These are phyloP conservation scores for Exophiala xenobiotica DNA, from an alignment of 2,329 filamentous ascomycete species.

Conservation along the genomic window DNA sequence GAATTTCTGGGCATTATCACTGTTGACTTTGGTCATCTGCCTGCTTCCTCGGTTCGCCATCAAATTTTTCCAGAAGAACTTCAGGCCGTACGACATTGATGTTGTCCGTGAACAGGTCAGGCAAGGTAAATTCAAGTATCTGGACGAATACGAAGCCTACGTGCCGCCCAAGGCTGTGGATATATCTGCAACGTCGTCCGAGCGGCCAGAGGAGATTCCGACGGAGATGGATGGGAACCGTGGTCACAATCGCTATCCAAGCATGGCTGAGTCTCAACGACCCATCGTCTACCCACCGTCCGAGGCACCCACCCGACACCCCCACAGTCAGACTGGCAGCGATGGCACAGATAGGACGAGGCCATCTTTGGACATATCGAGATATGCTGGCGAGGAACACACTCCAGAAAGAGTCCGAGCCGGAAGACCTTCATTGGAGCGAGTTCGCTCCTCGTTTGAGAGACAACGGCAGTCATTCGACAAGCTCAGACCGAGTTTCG, in stretches of 20 bases:
- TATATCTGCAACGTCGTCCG: slow-evolving; percentile 59
- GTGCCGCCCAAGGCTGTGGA: slow-evolving; percentile 48
- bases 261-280: slow-evolving; percentile 80
- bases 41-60: slow-evolving; percentile 82
- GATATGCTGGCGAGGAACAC: slow-evolving; percentile 57
- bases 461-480: slow-evolving; percentile 85
- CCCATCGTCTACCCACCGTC: slow-evolving; percentile 87
- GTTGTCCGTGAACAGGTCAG: slow-evolving; percentile 91
- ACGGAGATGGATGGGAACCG: slow-evolving; percentile 43
- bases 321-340: slow-evolving; percentile 83
- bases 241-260: slow-evolving; percentile 41
- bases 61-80: slow-evolving; percentile 91
- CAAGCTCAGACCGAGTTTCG: slow-evolving; percentile 76
- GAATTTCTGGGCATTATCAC: slow-evolving; percentile 81
- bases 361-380: slow-evolving; percentile 26
- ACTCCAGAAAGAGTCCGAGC: slow-evolving; percentile 46
- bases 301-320: slow-evolving; percentile 73
- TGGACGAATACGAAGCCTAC: slow-evolving; percentile 57
- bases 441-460: slow-evolving; percentile 81
- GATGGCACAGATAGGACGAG: slow-evolving; percentile 86
- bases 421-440: slow-evolving; percentile 61
- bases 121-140: slow-evolving; percentile 76
- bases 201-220: slow-evolving; percentile 47
- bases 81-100: slow-evolving; percentile 88
- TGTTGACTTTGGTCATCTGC: slow-evolving; percentile 77